Evolutionary conservation across 2,329 filamentous ascomycete species (phyloP).

Genomic region (Lasiodiplodia theobromae): DNA sequence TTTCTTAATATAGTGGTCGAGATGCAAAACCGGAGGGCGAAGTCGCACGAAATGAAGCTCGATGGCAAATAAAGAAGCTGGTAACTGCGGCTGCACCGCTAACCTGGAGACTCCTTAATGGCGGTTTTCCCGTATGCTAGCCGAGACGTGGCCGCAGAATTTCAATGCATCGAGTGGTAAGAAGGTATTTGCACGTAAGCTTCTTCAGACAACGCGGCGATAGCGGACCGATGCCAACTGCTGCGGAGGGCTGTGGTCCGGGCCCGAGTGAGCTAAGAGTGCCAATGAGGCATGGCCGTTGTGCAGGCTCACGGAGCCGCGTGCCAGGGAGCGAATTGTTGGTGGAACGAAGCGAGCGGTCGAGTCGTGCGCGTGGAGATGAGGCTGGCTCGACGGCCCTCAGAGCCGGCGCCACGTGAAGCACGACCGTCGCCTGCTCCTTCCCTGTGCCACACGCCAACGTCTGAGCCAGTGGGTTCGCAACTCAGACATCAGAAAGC

Average conservation of each 20-base stretch:
- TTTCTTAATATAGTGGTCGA: conserved; percentile 6
- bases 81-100: conserved; percentile 3
- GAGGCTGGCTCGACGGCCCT: conserved; percentile 16
- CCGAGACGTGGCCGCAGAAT: conserved; percentile 6
- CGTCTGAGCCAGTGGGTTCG: neutral
- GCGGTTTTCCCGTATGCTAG: conserved; percentile 7
- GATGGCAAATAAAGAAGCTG: conserved; percentile 18
- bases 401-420: conserved; percentile 15
- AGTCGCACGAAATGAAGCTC: conserved; percentile 3
- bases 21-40: neutral
- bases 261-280: conserved; percentile 17
- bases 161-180: neutral
- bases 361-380: conserved; percentile 25
- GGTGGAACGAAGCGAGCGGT: conserved; percentile 26
- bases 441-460: neutral
- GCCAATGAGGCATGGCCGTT: conserved; percentile 3
- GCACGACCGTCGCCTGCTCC: conserved; percentile 2
- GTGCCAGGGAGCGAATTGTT: conserved; percentile 23
- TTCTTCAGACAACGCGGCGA: conserved; percentile 16
- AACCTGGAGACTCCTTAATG: conserved; percentile 1
- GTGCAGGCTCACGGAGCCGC: conserved; percentile 19
- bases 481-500: neutral
- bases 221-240: conserved; percentile 18
- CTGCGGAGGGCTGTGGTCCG: conserved; percentile 20
- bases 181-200: conserved; percentile 14